Evolutionary conservation across 345 rosid genomes (phyloP).

Genomic region (Citrus cavaleriei): DNA sequence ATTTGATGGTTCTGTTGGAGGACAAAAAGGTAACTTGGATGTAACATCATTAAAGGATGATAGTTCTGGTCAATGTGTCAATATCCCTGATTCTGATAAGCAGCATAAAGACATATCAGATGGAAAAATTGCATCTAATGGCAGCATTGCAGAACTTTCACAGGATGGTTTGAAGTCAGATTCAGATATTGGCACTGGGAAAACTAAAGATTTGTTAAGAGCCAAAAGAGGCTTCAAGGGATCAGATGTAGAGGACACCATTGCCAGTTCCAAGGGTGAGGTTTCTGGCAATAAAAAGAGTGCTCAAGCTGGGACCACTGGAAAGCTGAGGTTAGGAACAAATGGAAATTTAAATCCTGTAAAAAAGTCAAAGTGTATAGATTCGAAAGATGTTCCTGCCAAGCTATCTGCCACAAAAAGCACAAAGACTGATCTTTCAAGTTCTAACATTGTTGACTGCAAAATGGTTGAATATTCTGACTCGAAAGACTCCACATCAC

Average conservation of each 20-base stretch:
- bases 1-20: conserved; percentile 30
- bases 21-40: conserved; percentile 26
- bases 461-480: conserved; percentile 32
- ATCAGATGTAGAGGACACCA: conserved; percentile 22
- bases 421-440: conserved; percentile 26
- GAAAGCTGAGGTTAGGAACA: conserved; percentile 33
- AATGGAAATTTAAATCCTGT: conserved; percentile 37
- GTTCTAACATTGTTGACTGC: conserved; percentile 26
- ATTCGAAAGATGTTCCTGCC: conserved; percentile 25
- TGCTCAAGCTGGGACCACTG: conserved; percentile 33
- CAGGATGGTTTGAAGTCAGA: conserved; percentile 29
- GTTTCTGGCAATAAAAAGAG: conserved; percentile 32
- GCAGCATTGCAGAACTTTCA: conserved; percentile 22
- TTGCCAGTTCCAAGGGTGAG: conserved; percentile 27
- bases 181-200: conserved; percentile 24
- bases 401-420: conserved; percentile 25
- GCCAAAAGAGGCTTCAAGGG: conserved; percentile 29
- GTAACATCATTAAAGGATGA: conserved; percentile 29
- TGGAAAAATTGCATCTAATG: conserved; percentile 26
- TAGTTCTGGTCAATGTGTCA: conserved; percentile 17
- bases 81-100: conserved; percentile 28
- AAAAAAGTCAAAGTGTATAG: conserved; percentile 50
- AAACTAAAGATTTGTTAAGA: conserved; percentile 30
- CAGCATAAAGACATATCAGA: conserved; percentile 35
- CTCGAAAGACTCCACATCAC: conserved; percentile 18